These are phyloP conservation scores for Eucalyptus dawsonii DNA, from an alignment of 345 rosid genomes.

Conservation along the genomic window DNA sequence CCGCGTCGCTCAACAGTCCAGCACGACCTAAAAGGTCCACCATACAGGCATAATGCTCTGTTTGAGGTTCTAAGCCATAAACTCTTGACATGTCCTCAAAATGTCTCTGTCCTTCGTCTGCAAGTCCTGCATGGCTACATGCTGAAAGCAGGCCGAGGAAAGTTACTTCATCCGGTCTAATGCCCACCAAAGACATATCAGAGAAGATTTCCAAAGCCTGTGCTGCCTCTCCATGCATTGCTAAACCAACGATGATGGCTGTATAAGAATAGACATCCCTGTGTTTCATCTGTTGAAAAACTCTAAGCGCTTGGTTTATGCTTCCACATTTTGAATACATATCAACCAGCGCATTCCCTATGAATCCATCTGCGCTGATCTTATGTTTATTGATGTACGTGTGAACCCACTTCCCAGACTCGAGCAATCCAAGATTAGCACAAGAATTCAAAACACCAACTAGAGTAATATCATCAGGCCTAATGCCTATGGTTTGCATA, in stretches of 20 bases:
- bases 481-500: conserved; percentile 23
- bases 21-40: conserved; percentile 53
- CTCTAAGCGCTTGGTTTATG: conserved; percentile 14
- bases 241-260: conserved; percentile 36
- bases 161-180: conserved; percentile 36
- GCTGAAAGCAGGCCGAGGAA: conserved; percentile 41
- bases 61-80: conserved; percentile 31
- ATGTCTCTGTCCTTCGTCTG: conserved; percentile 25
- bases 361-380: conserved; percentile 17
- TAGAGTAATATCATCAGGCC: conserved; percentile 22
- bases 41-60: conserved; percentile 47
- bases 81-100: conserved; percentile 31
- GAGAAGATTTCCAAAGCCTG: conserved; percentile 22
- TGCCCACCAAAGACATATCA: conserved; percentile 20
- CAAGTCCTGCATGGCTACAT: conserved; percentile 40
- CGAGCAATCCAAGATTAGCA: conserved; percentile 23
- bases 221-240: conserved; percentile 34
- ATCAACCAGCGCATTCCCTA: conserved; percentile 39
- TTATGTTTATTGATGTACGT: conserved; percentile 16
- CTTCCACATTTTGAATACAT: conserved; percentile 57
- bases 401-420: conserved; percentile 43
- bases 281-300: conserved; percentile 20
- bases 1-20: conserved; percentile 23
- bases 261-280: conserved; percentile 37
- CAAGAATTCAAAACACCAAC: conserved; percentile 31